Conservation (phyloP, 208 protist genomes). For the Phytomonas serpens region DNA sequence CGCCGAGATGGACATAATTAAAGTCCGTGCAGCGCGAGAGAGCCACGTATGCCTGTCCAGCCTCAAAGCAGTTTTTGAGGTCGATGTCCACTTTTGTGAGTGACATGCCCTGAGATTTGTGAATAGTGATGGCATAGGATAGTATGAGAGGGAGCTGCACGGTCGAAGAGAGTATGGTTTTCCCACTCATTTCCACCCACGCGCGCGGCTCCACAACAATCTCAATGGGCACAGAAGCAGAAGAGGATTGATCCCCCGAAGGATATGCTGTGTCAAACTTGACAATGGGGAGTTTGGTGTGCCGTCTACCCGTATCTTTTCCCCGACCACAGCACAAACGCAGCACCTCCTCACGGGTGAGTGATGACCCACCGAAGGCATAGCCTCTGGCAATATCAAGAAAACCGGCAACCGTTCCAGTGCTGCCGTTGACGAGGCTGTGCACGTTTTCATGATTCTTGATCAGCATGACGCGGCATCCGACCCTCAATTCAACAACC, state of each 20-base stretch:
- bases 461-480: constrained; percentile 84
- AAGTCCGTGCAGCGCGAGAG: constrained; percentile 80
- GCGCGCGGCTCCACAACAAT: constrained; percentile 70
- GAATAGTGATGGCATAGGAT: constrained; percentile 94
- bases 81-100: constrained; percentile 80
- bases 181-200: constrained; percentile 59
- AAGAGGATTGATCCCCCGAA: neutral
- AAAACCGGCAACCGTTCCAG: constrained; percentile 65
- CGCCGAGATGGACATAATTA: constrained; percentile 42
- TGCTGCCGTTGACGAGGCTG: constrained; percentile 79
- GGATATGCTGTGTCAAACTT: constrained; percentile 27
- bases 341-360: constrained; percentile 14
- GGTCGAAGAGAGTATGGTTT: constrained; percentile 27
- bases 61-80: constrained; percentile 65
- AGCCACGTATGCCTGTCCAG: constrained; percentile 86
- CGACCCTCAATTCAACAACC: constrained; percentile 46
- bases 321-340: constrained; percentile 23
- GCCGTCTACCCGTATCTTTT: constrained; percentile 7
- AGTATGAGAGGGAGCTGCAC: constrained; percentile 91
- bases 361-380: constrained; percentile 24
- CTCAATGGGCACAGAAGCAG: constrained; percentile 14
- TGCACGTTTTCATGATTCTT: constrained; percentile 59
- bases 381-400: constrained; percentile 29
- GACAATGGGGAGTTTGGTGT: constrained; percentile 58
- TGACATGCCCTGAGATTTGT: constrained; percentile 96